Conservation (phyloP, 768 basidiomycete genomes). For the Suillus weaverae region DNA sequence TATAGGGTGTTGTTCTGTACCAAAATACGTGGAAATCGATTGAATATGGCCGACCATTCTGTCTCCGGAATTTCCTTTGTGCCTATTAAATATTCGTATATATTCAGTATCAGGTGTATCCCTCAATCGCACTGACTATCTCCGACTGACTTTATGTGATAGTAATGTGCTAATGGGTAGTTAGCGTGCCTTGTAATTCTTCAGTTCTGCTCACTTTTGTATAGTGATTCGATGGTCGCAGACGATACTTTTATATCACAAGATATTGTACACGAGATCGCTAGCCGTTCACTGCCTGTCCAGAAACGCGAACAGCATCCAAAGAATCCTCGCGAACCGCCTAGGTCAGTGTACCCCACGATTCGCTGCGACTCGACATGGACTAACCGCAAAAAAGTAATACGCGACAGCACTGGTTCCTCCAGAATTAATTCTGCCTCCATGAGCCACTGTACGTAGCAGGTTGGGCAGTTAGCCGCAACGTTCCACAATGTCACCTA, state of each 20-base stretch:
- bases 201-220: neutral
- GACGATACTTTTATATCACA: no score
- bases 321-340: no score
- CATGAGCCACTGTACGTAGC: slow-evolving; percentile 21
- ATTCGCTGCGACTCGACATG: no score
- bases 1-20: neutral
- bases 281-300: no score
- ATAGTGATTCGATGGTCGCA: no score
- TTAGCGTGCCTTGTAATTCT: neutral
- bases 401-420: slow-evolving; percentile 15
- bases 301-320: no score
- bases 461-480: neutral
- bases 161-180: neutral
- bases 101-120: neutral
- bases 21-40: neutral
- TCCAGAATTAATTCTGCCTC: slow-evolving; percentile 22
- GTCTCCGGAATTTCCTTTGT: neutral
- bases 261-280: no score
- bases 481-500: neutral
- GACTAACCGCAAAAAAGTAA: slow-evolving; percentile 31
- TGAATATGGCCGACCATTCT: neutral
- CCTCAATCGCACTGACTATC: neutral
- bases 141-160: neutral
- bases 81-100: neutral
- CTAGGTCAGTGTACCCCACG: no score